Base-by-base conservation (phyloP, 371 early-diverging fungal genomes). In the Syncephalastrum sp. region DNA sequence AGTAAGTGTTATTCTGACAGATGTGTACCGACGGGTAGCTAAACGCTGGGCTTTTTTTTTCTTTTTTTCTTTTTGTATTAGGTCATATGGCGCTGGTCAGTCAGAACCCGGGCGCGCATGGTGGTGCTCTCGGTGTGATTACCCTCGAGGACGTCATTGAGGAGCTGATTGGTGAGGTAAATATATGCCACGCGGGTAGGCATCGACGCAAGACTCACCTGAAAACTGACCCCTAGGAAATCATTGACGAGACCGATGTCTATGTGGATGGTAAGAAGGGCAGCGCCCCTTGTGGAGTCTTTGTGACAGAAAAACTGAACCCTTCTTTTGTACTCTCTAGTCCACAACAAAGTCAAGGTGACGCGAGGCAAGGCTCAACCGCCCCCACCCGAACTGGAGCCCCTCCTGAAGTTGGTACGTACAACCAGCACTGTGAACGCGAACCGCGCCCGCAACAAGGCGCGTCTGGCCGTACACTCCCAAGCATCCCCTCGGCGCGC, bases 71-170 rank as follows among this genome's bases (percentile, higher is more conserved):
- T 21, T 13, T n/a, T 42, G 42, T 25, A 4, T 23, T 56, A 75
- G 76, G 76, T 69, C 89, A 88, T 59, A 84, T 87, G 82, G 87
- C 90, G 5, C 73, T 89, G 23, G 90, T 91, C n/a, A 82, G 87
- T 0, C 78, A 82, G 5, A 77, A 84, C 50, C 74, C 82, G 45
- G 76, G 74, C 13, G 65, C 70, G 59, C 64, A 72, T 56, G 62
- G 67, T 17, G 76, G 71, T 14, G 74, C 86, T 5, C 68, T 97
- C 8, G 98, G 98, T 16, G 92, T 97, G 10, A 90, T 98, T 42
- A 97, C 98, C 0, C 75, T 97, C 23, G 98, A 98, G 65, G 98
- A 98, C 69, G 94, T 98, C 6, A 93, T 98, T 64, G 97, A 98
- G 72, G 97, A 96, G 74, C 74, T 97, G 46, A 89, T 98, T 72